Evolutionary conservation across 192 early-diverging fungal species (phyloP).

Genomic region (Haplosporangium gracile): DNA sequence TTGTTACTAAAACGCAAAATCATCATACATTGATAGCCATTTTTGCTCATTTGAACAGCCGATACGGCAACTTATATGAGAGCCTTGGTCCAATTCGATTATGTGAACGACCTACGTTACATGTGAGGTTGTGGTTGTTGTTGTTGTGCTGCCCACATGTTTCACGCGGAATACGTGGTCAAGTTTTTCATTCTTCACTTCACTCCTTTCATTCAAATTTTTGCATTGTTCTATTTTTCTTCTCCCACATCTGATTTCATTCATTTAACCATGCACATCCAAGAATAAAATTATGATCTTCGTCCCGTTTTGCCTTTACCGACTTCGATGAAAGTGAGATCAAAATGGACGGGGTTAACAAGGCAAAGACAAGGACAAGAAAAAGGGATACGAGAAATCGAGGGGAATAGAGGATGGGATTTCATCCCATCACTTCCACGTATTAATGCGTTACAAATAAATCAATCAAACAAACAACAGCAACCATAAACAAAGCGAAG

Average conservation of each 20-base stretch:
- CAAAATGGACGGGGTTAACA: background rate
- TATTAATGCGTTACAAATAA: background rate
- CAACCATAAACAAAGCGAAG: background rate
- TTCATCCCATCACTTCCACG: background rate
- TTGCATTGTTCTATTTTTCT: background rate
- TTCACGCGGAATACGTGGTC: background rate
- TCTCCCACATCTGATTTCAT: background rate
- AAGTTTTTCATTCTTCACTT: background rate
- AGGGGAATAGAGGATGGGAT: background rate
- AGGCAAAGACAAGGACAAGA: background rate
- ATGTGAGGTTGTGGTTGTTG: background rate
- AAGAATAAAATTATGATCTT: background rate
- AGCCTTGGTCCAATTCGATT: background rate
- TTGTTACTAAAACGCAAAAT: background rate
- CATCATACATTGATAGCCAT: background rate
- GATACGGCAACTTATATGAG: background rate
- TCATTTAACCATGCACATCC: background rate
- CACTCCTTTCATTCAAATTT: background rate
- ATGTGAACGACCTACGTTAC: background rate
- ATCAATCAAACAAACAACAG: background rate
- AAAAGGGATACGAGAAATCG: background rate
- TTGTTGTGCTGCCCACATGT: constrained; percentile 3
- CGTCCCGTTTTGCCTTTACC: background rate
- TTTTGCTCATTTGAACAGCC: background rate
- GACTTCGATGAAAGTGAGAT: background rate